Conservation (phyloP, 352 stramenopile genomes). For the Phytophthora nicotianae region DNA sequence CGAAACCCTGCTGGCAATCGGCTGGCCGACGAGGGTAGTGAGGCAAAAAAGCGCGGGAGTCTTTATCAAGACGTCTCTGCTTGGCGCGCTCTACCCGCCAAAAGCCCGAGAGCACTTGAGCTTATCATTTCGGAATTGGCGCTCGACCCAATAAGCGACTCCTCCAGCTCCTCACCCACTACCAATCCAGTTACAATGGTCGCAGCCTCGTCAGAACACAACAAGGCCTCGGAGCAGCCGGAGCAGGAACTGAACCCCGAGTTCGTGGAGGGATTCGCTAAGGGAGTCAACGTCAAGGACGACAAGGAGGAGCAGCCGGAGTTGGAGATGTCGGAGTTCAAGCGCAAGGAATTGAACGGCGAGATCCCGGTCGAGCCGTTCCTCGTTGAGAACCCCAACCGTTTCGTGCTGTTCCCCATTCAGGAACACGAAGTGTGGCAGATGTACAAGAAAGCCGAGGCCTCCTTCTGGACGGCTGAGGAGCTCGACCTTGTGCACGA, state of each 20-base stretch:
- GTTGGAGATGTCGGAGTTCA: constrained; percentile 83
- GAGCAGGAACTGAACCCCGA: constrained; percentile 35
- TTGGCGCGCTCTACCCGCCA: constrained; percentile 17
- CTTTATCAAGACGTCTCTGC: constrained; percentile 5
- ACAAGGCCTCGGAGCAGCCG: constrained; percentile 36
- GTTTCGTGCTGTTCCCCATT: constrained; percentile 99
- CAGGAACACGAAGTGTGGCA: constrained; percentile 97
- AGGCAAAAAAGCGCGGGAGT: constrained; percentile 36
- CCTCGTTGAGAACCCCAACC: constrained; percentile 94
- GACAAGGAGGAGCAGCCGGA: constrained; percentile 32
- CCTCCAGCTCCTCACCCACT: constrained; percentile 2
- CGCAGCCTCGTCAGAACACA: constrained; percentile 33
- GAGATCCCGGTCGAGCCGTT: constrained; percentile 92
- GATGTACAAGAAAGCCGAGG: constrained; percentile 99
- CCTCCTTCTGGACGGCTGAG: constrained; percentile 99
- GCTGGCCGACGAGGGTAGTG: constrained; percentile 11
- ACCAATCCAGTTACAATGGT: constrained; percentile 34
- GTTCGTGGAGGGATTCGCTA: constrained; percentile 27
- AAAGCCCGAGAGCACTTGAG: constrained; percentile 1
- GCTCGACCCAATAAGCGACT: constrained; percentile 28
- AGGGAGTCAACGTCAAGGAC: constrained; percentile 27
- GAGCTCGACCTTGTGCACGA: constrained; percentile 98
- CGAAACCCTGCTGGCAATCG: constrained; percentile 15
- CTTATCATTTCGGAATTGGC: constrained; percentile 43
- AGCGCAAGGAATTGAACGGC: constrained; percentile 85